Evolutionary conservation across 768 basidiomycete species (phyloP), one percentile per base, ranked within the genome.

Genomic region (Rhodotorula diobovata): DNA sequence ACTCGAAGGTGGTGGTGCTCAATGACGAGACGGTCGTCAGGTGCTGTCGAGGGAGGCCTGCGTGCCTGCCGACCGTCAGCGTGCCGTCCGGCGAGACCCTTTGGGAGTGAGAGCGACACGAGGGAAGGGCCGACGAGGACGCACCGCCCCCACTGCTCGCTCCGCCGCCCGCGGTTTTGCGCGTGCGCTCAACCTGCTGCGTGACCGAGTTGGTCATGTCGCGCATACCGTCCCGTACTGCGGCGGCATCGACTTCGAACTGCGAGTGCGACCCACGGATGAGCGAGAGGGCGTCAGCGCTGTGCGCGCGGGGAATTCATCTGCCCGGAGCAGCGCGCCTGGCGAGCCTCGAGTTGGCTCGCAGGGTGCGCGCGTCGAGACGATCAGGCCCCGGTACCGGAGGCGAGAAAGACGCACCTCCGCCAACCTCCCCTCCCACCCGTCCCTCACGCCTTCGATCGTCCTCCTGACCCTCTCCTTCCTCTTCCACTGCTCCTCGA

Each of bases 1-100:
- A 96, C 79, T 99, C 96, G 77, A 92, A 93, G 20, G 94, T 89
- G 7, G 94, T 89, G 2, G 91, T 91, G 78, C 96, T 93, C 77
- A 77, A 46, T 25, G 62, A 66, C 64, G 67, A 53, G 64, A 97
- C 89, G 81, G 93, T 88, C 66, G 86, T 84, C 76, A 91, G 87
- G 50, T 95, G 82, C 4, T 83, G 84, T 61, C 89, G 86, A 1
- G 93, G 90, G 45, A 99, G 87, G 51, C 90, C 92, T 95, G 68
- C 41, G 30, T 12, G 32, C 3, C 54, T 32, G 37, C 51, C 4
- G 45, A 16, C 15, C 20, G 45, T 45, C 45, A 45, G 45, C 20
- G 45, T 18, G 20, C 4, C 11, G 18, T 8, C n/a, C 9, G 20
- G 11, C 8, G 18, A 34, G 18, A 12, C 35, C 14, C 3, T 5